Evolutionary conservation across 2,329 filamentous ascomycete genomes (phyloP), one percentile per base, ranked within the genome.

Genomic region (Alternaria metachromatica): DNA sequence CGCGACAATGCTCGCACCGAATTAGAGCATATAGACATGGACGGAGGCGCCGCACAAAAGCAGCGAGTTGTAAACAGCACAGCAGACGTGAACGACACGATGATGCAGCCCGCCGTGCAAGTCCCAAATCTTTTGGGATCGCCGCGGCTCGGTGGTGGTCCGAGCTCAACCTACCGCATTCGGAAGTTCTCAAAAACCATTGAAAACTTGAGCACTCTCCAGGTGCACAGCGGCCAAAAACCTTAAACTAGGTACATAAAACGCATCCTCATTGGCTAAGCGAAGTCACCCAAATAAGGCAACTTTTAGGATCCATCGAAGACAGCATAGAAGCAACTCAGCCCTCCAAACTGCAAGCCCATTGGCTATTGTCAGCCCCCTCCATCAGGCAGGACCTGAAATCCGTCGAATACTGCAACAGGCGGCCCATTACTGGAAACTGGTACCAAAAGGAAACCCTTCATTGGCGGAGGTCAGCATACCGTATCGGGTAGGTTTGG

Each of bases 1-100:
- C 70, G 80, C 71, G 67, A 75, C 55, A 70, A 72, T 71, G 70
- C 72, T 76, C 72, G 77, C 68, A 74, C 30, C 20, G 75, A 70
- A 56, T 61, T 71, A 25, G 69, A 72, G 60, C 72, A 77, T 67
- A 70, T 62, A 73, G 76, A 77, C 76, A 79, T 79, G 50, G 69
- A 66, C 64, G 23, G 37, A 25, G 25, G 26, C 9, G 33, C 43
- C n/a, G 6, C 33, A 45, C n/a, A n/a, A 10, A 18, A 12, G 25
- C 43, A 28, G 37, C 44, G 11, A 50, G 49, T 20, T 28, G 28
- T 28, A 23, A 41, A 41, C 30, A 55, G n/a, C 7, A 30, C 25
- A 21, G 26, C n/a, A 18, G 28, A 49, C 26, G 13, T 18, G 28
- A 26, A 25, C 9, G 25, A 18, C n/a, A 58, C 30, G 23, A 41